Evolutionary conservation across 2,329 filamentous ascomycete species (phyloP), one percentile per base, ranked within the genome.

Genomic region (Ceratocystiopsis sp.): DNA sequence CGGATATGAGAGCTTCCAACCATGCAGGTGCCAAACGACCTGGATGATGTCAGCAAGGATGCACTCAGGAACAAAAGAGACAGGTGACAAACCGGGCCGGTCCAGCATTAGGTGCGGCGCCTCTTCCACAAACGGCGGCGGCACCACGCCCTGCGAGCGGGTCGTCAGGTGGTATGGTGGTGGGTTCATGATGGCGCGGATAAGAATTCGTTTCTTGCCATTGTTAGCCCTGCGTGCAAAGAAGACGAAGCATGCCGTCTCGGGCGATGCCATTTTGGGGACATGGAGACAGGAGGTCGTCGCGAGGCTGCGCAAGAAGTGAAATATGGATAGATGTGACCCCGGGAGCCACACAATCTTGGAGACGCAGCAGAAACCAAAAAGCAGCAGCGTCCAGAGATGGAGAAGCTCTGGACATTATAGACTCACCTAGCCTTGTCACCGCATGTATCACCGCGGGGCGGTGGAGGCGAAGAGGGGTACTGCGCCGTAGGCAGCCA

Each of bases 1-100:
- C 46, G 5, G 38, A 35, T 12, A 51, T 10, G 13, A 53, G 47
- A 17, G 52, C 51, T 9, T 51, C 43, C 3, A 53, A 48, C 51
- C 51, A 52, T 39, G 45, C 45, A 9, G 50, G 51, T 15, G 52
- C 50, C 12, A 52, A 42, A 4, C 50, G 50, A 2, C 51, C 51
- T 48, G 41, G 25, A 11, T 29, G 6, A 8, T 29, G 25, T 29
- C 10, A 29, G 25, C n/a, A 29, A 9, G 5, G 25, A 29, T 29
- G 10, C 25, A 29, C 25, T 2, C 25, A 4, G 25, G 12, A 8
- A 17, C 29, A 4, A 8, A 15, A 38, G n/a, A n/a, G 37, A 33
- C 9, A 13, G 25, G 21, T 3, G 11, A 46, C 45, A 34, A 8
- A 50, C 46, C 42, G 35, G 44, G 43, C 18, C 38, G 42, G 17